A percentile compares a stretch with the other conserved stretches of the same genome.
Conservation (phyloP, 108 stramenopile species). For the Ochromonas danica region DNA sequence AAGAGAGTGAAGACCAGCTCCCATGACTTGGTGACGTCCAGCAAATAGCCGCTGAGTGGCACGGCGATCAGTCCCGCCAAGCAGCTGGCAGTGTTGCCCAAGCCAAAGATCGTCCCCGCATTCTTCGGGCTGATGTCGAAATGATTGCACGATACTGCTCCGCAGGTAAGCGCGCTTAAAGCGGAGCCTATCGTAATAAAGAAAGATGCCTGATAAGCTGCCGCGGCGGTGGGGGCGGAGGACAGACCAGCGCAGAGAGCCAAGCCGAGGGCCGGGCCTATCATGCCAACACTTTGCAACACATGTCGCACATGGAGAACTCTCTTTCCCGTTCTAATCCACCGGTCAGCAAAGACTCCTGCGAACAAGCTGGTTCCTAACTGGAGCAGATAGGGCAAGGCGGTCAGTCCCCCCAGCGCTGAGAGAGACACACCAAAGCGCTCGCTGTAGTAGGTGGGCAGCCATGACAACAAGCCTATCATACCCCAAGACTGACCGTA, state of each 20-base stretch:
- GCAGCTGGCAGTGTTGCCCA: not conserved
- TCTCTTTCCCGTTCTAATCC: not conserved
- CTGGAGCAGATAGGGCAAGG: not conserved
- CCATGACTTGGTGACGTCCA: not conserved
- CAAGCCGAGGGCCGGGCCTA: not conserved
- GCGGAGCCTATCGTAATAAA: not conserved
- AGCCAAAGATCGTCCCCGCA: not conserved
- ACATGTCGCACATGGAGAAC: not conserved
- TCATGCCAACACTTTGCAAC: not conserved
- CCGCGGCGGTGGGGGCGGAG: not conserved
- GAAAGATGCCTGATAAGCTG: not conserved
- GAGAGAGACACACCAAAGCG: not conserved
- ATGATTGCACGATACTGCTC: not conserved
- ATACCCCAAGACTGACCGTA: slow-evolving; percentile 48
- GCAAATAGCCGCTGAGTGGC: not conserved
- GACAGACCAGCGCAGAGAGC: not conserved
- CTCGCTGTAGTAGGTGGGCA: slow-evolving; percentile 30
- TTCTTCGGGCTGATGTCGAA: not conserved
- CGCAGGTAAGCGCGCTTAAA: not conserved
- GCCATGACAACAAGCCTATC: slow-evolving; percentile 42
- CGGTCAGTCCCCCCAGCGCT: not conserved
- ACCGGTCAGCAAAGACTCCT: not conserved
- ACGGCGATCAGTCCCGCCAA: not conserved
- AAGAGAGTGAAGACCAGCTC: not conserved
- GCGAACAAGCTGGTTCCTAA: not conserved